Evolutionary conservation across 2,329 filamentous ascomycete genomes (phyloP).

Genomic region (Fusarium anguioides): DNA sequence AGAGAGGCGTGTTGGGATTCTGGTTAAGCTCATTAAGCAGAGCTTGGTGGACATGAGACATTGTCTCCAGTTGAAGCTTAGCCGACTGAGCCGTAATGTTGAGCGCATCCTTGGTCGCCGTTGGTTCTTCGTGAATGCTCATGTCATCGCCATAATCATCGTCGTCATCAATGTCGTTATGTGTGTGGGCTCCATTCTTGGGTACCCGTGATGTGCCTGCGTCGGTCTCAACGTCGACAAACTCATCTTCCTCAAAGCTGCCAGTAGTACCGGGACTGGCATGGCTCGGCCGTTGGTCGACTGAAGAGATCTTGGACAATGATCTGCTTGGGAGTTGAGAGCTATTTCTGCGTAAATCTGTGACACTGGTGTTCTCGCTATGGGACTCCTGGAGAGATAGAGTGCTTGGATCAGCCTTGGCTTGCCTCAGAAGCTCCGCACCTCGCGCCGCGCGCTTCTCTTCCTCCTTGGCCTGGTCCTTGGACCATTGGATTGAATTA

Average conservation of each 20-base stretch:
- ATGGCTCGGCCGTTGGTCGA: constrained; percentile 51
- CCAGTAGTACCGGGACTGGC: constrained; percentile 58
- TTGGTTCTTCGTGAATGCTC: constrained; percentile 78
- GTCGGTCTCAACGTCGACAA: constrained; percentile 60
- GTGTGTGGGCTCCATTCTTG: constrained; percentile 51
- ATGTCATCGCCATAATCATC: constrained; percentile 79
- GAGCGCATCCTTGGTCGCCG: constrained; percentile 89
- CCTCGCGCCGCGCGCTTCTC: constrained; percentile 79
- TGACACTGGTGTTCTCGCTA: constrained; percentile 65
- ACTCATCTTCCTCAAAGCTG: constrained; percentile 65
- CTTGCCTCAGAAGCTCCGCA: constrained; percentile 80
- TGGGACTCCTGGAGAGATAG: constrained; percentile 59
- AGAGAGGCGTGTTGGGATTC: constrained; percentile 78
- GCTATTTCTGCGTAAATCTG: constrained; percentile 58
- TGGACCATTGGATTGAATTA: constrained; percentile 98
- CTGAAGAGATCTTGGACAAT: constrained; percentile 41
- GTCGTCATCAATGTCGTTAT: constrained; percentile 72
- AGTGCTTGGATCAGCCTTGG: constrained; percentile 78
- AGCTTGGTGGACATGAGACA: constrained; percentile 86
- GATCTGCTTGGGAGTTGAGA: constrained; percentile 55
- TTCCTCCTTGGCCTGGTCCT: constrained; percentile 95
- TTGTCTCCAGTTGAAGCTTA: constrained; percentile 89
- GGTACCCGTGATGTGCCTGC: constrained; percentile 54
- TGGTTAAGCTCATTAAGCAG: constrained; percentile 74
- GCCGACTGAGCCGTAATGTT: constrained; percentile 97